A percentile compares a stretch with the other conserved stretches of the same genome.
phyloP scores from a whole-genome alignment of 2,329 filamentous ascomycete species.

The Cladosporium sp. region DNA sequence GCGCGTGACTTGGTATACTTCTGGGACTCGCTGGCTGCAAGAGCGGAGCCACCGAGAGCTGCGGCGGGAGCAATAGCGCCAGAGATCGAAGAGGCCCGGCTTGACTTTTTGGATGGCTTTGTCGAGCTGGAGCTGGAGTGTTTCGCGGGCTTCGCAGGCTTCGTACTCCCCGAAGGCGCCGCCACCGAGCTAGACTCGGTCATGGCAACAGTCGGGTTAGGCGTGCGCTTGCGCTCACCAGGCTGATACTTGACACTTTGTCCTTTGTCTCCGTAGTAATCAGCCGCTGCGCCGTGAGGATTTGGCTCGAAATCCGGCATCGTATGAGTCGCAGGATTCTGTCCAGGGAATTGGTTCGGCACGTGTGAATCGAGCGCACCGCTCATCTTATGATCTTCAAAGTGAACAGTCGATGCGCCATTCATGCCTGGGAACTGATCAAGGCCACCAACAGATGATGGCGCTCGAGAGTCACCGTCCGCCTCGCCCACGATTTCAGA shows the following conservation, averaged over 20 bases:
- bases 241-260: slow-evolving; percentile 56
- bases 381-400: slow-evolving; percentile 21
- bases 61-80: not conserved
- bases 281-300: slow-evolving; percentile 49
- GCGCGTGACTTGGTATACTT: slow-evolving; percentile 5
- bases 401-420: slow-evolving; percentile 12
- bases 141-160: slow-evolving; percentile 33
- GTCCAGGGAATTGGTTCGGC: slow-evolving; percentile 54
- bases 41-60: not conserved
- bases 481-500: slow-evolving; percentile 13
- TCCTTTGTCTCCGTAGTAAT: slow-evolving; percentile 60
- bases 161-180: slow-evolving; percentile 17
- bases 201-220: slow-evolving; percentile 20
- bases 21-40: not conserved
- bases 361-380: slow-evolving; percentile 23
- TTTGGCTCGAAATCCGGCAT: slow-evolving; percentile 42
- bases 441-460: slow-evolving; percentile 27
- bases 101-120: slow-evolving; percentile 8
- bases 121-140: slow-evolving; percentile 10
- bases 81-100: slow-evolving; percentile 3
- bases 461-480: slow-evolving; percentile 19
- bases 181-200: slow-evolving; percentile 10
- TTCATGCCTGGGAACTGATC: slow-evolving; percentile 31
- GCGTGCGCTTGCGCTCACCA: slow-evolving; percentile 50
- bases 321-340: slow-evolving; percentile 45